These are phyloP conservation scores for Ophiostoma triangulosporum DNA, from an alignment of 2,329 filamentous ascomycete species.

Conservation along the genomic window DNA sequence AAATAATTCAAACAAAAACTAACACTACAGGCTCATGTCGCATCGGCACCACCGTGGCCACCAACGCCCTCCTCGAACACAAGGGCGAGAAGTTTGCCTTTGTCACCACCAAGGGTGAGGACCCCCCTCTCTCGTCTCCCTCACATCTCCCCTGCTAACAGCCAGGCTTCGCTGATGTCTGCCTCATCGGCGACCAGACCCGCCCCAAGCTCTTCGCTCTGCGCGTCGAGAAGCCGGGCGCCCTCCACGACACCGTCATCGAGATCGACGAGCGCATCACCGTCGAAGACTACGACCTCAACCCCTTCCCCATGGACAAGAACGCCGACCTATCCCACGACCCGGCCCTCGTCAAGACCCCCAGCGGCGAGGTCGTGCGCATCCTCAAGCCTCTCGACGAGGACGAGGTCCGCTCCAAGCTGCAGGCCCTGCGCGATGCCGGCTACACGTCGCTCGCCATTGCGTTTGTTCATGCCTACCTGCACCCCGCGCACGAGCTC, in stretches of 20 bases:
- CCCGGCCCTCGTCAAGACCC: slow-evolving; percentile 21
- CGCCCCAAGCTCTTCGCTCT: slow-evolving; percentile 84
- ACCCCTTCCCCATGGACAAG: slow-evolving; percentile 6
- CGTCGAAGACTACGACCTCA: slow-evolving; percentile 54
- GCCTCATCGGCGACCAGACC: slow-evolving; percentile 82
- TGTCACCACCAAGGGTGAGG: slow-evolving; percentile 54
- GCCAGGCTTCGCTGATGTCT: slow-evolving; percentile 67
- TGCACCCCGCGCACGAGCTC: slow-evolving; percentile 14
- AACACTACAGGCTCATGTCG: slow-evolving; percentile 26
- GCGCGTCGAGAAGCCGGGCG: slow-evolving; percentile 72
- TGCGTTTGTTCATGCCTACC: slow-evolving; percentile 13
- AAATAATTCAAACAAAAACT: no score
- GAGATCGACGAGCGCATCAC: slow-evolving; percentile 86
- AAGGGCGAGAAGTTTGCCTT: slow-evolving; percentile 87
- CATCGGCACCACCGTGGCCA: slow-evolving; percentile 92
- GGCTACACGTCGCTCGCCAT: slow-evolving; percentile 37
- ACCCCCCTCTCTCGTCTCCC: neutral
- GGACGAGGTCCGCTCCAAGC: slow-evolving; percentile 35
- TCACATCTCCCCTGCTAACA: neutral
- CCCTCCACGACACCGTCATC: slow-evolving; percentile 69
- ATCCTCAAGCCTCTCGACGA: slow-evolving; percentile 42
- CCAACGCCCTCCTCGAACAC: slow-evolving; percentile 77
- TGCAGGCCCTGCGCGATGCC: slow-evolving; percentile 46
- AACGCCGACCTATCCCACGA: slow-evolving; percentile 15
- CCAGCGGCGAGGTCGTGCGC: slow-evolving; percentile 37